phyloP scores from a whole-genome alignment of 2,329 filamentous ascomycete genomes.

The Phyllosticta citribraziliensis region DNA sequence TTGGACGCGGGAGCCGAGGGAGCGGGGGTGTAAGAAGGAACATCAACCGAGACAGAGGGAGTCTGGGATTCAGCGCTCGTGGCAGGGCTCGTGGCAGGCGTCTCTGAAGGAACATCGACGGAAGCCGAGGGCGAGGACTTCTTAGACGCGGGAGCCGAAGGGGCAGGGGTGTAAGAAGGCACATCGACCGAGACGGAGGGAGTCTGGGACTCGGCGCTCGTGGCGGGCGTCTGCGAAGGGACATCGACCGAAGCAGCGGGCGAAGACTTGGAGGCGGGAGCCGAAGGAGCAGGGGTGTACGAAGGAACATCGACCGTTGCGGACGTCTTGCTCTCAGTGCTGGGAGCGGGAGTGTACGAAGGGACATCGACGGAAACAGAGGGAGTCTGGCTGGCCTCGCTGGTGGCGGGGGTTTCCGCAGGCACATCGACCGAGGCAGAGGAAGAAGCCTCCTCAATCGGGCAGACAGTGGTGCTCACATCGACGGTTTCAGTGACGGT shows the following conservation, averaged over 20 bases:
- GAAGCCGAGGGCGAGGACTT: neutral
- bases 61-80: neutral
- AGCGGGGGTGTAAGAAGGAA: neutral
- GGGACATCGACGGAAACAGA: neutral
- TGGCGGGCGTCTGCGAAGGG: neutral
- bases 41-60: neutral
- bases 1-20: neutral
- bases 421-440: neutral
- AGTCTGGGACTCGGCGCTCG: neutral
- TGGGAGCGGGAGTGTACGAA: neutral
- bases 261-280: neutral
- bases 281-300: neutral
- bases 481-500: constrained; percentile 15
- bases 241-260: neutral
- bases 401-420: neutral
- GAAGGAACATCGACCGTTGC: neutral
- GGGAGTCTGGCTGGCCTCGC: neutral
- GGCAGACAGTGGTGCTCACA: constrained; percentile 33
- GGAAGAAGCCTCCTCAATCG: constrained; percentile 15
- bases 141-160: neutral
- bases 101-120: neutral
- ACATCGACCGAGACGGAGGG: neutral
- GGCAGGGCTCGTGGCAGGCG: neutral
- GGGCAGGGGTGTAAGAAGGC: neutral
- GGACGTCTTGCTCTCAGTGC: neutral